Conservation (phyloP, 805 yeast genomes). For the Dipodascus albidus region DNA sequence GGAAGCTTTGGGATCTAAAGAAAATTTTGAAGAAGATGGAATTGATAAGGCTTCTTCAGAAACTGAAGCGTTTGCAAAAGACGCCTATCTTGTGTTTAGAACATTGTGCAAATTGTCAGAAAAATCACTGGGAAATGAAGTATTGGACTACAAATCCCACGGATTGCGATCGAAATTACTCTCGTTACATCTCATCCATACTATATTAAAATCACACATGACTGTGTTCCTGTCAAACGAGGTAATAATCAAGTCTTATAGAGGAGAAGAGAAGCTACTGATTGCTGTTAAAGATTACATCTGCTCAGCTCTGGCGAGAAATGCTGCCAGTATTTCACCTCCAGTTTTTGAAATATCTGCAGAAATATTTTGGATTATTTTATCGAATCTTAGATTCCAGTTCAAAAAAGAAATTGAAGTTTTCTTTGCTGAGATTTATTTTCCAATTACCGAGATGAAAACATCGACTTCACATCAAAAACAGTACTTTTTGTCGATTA, state of each 20-base stretch:
- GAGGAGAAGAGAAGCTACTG: constrained; percentile 47
- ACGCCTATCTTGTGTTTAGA: constrained; percentile 84
- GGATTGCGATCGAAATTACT: constrained; percentile 84
- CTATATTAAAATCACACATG: constrained; percentile 74
- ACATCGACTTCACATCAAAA: constrained; percentile 90
- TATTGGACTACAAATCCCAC: constrained; percentile 69
- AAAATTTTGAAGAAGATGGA: constrained; percentile 7
- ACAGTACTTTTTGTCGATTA: constrained; percentile 65
- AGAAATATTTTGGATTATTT: constrained; percentile 86
- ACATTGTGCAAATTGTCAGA: constrained; percentile 91
- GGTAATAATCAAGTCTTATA: constrained; percentile 22
- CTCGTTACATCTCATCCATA: constrained; percentile 78
- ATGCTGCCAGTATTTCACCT: constrained; percentile 84
- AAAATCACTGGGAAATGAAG: constrained; percentile 56
- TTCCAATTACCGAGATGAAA: constrained; percentile 87
- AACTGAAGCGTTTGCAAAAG: constrained; percentile 65
- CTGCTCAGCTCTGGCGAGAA: constrained; percentile 72
- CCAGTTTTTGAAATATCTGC: constrained; percentile 86
- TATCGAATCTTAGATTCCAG: constrained; percentile 72
- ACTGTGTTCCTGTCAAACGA: constrained; percentile 51
- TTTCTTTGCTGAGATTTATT: constrained; percentile 81
- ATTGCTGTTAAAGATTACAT: constrained; percentile 77
- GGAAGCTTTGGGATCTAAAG: constrained; percentile 12
- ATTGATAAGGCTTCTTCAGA: constrained; percentile 34
- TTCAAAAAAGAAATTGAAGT: constrained; percentile 93